Base-by-base conservation (phyloP, 192 early-diverging fungal genomes). In the Coemansia sp. region DNA sequence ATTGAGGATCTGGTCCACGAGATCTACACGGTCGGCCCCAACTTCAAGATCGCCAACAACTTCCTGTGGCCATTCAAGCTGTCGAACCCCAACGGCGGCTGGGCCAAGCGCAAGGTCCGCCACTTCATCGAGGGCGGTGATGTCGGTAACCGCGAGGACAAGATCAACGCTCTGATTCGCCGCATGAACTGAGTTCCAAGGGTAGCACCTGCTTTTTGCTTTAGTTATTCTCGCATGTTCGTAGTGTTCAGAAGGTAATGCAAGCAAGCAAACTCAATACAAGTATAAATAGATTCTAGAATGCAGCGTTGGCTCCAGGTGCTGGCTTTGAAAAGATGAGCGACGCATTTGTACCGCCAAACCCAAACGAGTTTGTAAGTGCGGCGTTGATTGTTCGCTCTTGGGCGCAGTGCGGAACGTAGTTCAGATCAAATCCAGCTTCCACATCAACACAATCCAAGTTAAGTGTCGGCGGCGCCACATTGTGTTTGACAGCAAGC, bases 41-140 rank as follows among this genome's bases (percentile, higher is more conserved):
- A 97, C 92, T 96, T 96, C 89, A 95, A 95, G 89, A 85, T 89
- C 73, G 97, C 91, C 84, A 94, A 92, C 87, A 93, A 91, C 88
- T 99, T 99, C 89, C 86, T 99, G 80, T 99, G 97, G 97, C 90
- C 97, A 66, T 97, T 99, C 89, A 93, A 94, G 86, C 88, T 99
- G 69, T 95, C 93, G 68, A 97, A 96, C 91, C 96, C 97, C 71
- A 98, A 87, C 69, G 96, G 96, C 75, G 94, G 94, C 66, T 98
- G 88, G 90, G 84, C 86, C 74, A 85, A 86, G 62, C 94, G 95
- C 88, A 99, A 99, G 90, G 85, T 90, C 62, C 79, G 82, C 29
- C 92, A 98, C 90, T 99, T 97, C 81, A 90, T 98, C 68, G 89
- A 98, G 85, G 96, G 95, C 75, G 97, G 97, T 80, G 96, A 96